A percentile compares a stretch with the other conserved stretches of the same genome.
Conservation (phyloP, 495 filamentous ascomycete species). For the Talaromyces adpressus region DNA sequence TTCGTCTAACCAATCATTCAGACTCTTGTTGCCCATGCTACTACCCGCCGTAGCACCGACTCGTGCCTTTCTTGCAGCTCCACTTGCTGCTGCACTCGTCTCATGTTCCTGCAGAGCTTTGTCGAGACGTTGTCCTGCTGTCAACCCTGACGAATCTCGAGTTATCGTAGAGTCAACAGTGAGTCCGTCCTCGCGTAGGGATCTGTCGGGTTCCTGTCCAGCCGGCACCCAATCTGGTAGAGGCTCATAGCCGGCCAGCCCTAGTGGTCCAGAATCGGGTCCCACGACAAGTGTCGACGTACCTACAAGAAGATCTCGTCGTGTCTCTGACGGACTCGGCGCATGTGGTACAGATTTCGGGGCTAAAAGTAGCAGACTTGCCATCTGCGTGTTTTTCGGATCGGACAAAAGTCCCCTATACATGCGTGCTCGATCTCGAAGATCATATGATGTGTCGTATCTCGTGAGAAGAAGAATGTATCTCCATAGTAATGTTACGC, state of each 20-base stretch:
- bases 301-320: conserved; percentile 69
- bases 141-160: conserved; percentile 24
- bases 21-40: conserved; percentile 45
- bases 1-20: conserved; percentile 80
- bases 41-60: conserved; percentile 26
- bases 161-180: conserved; percentile 11
- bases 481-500: conserved; percentile 69
- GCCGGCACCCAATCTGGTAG: conserved; percentile 78
- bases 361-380: conserved; percentile 81
- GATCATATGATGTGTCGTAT: conserved; percentile 91
- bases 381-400: conserved; percentile 72
- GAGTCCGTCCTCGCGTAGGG: conserved; percentile 49
- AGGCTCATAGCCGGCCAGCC: conserved; percentile 66
- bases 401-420: conserved; percentile 77
- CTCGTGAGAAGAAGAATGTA: conserved; percentile 80
- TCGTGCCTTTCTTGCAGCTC: conserved; percentile 11
- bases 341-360: conserved; percentile 89
- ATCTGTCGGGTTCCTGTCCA: conserved; percentile 72
- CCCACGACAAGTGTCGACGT: conserved; percentile 80
- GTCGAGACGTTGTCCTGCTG: conserved; percentile 62
- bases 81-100: conserved; percentile 15
- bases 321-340: conserved; percentile 73
- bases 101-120: conserved; percentile 39
- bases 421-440: conserved; percentile 81
- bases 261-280: conserved; percentile 60